These are phyloP conservation scores for Onygena corvina DNA, from an alignment of 2,329 filamentous ascomycete genomes.

Conservation along the genomic window DNA sequence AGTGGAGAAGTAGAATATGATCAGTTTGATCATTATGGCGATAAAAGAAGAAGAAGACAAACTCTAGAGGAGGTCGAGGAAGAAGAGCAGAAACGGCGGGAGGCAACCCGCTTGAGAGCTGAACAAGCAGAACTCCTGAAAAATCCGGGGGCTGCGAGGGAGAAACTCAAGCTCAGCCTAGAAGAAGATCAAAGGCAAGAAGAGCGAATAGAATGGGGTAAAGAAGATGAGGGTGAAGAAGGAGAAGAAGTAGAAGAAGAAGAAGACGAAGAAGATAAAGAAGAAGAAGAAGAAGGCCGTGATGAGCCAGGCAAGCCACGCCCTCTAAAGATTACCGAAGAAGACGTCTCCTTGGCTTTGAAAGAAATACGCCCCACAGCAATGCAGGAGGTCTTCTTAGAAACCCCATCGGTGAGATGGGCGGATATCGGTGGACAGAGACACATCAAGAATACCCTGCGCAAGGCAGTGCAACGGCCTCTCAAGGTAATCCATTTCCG, in stretches of 20 bases:
- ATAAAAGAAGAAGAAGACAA: too few species aligned
- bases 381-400: slow-evolving; percentile 79
- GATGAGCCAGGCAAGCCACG: background rate
- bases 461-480: slow-evolving; percentile 47
- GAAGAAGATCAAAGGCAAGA: too few species aligned
- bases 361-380: slow-evolving; percentile 63
- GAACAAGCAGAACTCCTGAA: too few species aligned
- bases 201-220: too few species aligned
- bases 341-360: slow-evolving; percentile 43
- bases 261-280: background rate
- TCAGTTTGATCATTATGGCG: too few species aligned
- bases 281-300: background rate
- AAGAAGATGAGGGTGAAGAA: background rate
- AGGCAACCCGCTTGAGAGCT: too few species aligned
- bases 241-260: background rate
- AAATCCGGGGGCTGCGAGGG: too few species aligned
- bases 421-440: slow-evolving; percentile 77
- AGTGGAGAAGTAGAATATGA: too few species aligned
- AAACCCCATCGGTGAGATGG: slow-evolving; percentile 78
- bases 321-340: slow-evolving; percentile 24
- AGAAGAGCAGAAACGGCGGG: too few species aligned
- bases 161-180: too few species aligned
- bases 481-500: slow-evolving; percentile 37
- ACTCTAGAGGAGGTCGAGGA: too few species aligned
- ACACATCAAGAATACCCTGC: slow-evolving; percentile 57